Base-by-base conservation (phyloP, 306 rosid species). In the Corylus heterophylla region DNA sequence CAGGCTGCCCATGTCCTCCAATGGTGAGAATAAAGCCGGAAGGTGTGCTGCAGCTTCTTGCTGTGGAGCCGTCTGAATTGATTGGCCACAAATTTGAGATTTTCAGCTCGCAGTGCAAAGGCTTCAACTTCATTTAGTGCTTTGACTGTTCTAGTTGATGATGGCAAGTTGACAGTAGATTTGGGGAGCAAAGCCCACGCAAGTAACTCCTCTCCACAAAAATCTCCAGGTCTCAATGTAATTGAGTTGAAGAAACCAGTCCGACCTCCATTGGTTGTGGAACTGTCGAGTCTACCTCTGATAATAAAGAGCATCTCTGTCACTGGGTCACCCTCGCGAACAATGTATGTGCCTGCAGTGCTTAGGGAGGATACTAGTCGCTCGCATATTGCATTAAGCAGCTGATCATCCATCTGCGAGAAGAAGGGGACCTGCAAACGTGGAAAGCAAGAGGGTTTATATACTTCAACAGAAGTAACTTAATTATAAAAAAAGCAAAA, bases 1-100 rank as follows among this genome's bases (percentile, higher is more conserved):
- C 99, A 93, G 56, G 98, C 96, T n/a, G 98, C 99, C 98, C 98
- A 95, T 49, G 97, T 90, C 85, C 99, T 90, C 99, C 99, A 95
- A 61, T 95, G 99, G 82, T 93, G 99, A 68, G 99, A 95, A 69
- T 95, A 90, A 81, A 90, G 91, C 69, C 99, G 88, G 83, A 95
- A 91, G 14, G 99, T 95, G 84, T 95, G 98, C 88, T 95, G 99
- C 83, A 95, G 89, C 86, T 89, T 95, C 90, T 93, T 95, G 88
- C 99, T 93, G 83, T 95, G 99, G 47, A 95, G 91, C 39, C 98
- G 96, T 83, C 98, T 89, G 79, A 93, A 95, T 68, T 95, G 99
- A 81, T 95, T 93, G 25, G 99, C 99, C 1, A 95, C 99, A 82
- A 95, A 93, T 83, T 91, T 95, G 78, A 95, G 97, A 85, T 95